These are phyloP conservation scores for Lophiotrema nucula DNA, from an alignment of 495 filamentous ascomycete species.

Conservation along the genomic window DNA sequence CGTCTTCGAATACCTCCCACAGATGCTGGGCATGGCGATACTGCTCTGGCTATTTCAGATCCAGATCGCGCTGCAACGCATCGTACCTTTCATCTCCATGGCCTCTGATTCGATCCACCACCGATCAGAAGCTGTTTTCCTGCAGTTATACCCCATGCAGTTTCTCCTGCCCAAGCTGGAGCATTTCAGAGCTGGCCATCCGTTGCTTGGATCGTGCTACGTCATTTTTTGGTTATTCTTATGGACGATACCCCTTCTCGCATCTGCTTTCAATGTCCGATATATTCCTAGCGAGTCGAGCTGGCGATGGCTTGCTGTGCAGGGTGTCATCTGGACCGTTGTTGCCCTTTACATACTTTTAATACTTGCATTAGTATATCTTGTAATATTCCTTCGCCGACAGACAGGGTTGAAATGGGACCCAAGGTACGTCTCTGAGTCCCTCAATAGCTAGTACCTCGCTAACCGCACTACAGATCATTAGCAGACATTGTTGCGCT, in stretches of 20 bases:
- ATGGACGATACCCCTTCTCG: constrained; percentile 64
- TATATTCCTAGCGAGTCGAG: constrained; percentile 43
- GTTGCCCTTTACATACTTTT: constrained; percentile 70
- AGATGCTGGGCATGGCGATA: constrained; percentile 68
- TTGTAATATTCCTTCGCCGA: constrained; percentile 53
- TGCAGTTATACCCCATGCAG: constrained; percentile 53
- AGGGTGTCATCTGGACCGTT: constrained; percentile 74
- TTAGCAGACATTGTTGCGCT: constrained; percentile 74
- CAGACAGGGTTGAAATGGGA: constrained; percentile 83
- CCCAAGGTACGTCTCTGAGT: too few relatives aligned
- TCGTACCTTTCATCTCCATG: constrained; percentile 74
- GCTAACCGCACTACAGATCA: too few relatives aligned
- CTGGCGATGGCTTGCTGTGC: constrained; percentile 79
- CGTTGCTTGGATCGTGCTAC: constrained; percentile 54
- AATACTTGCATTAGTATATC: constrained; percentile 52
- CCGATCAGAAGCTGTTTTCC: constrained; percentile 53
- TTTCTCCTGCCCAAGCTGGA: constrained; percentile 61
- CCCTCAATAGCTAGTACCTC: too few relatives aligned
- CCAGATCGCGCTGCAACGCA: constrained; percentile 70
- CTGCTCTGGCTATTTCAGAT: constrained; percentile 73
- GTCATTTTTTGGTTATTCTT: constrained; percentile 62
- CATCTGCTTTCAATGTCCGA: constrained; percentile 62
- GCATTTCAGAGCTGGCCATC: constrained; percentile 56
- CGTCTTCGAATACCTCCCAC: constrained; percentile 79
- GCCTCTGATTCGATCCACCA: constrained; percentile 54